Evolutionary conservation across 1,284 basidiomycete genomes (phyloP), one percentile per base, ranked within the genome.

Genomic region (Ustilago vetiveriae): DNA sequence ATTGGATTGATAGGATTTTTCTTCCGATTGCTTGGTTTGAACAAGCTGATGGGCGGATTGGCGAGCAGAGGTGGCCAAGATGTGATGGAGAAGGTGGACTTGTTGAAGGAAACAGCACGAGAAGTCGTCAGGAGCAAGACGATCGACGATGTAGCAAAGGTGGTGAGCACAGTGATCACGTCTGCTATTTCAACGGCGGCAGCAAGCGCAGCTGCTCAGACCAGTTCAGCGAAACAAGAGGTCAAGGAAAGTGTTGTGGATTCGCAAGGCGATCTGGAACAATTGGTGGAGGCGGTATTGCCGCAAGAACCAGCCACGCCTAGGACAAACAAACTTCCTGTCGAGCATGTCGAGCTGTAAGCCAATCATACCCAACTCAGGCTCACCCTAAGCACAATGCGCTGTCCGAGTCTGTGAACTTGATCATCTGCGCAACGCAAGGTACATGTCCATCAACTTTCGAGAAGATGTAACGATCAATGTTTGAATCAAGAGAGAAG

Each of bases 1-100:
- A 53, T 80, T 21, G 66, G 73, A 13, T 10, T 78, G 45, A 6
- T 78, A 3, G 53, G 56, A 9, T 72, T 76, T 43, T 52, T 76
- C 33, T 74, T 51, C 19, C 29, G 72, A 1, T n/a, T 72, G 22
- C 32, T 67, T n/a, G 59, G 62, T 4, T 21, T 77, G 27, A 50
- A 64, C 13, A 48, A 43, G 45, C n/a, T 72, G 32, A 14, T 65
- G 3, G 65, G 72, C 11, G 48, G 69, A 21, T 39, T 44, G 24
- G 48, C 46, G 6, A 49, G 47, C 6, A 23, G 63, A 13, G 40
- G 45, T 0, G 35, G 24, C 0, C 51, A 26, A 9, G 72, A 74
- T 27, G 43, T 66, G 13, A 35, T 58, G 44, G 52, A 72, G 30
- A 74, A 76, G 42, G 42, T 39, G 16, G 41, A 38, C 6, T 27